phyloP scores from a whole-genome alignment of 768 basidiomycete genomes.

The Boletus patriciae region DNA sequence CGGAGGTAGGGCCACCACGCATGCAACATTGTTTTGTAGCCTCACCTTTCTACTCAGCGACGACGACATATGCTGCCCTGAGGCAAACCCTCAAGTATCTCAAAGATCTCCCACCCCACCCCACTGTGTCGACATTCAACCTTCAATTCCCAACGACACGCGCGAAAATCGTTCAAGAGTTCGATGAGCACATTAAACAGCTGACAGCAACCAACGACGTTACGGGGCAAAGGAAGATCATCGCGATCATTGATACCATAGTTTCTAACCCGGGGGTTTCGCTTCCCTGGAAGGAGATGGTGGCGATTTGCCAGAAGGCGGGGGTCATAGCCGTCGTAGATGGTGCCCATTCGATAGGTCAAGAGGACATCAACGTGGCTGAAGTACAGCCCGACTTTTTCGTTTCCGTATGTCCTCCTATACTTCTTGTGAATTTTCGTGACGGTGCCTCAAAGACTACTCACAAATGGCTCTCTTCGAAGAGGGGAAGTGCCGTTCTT shows the following conservation, averaged over 20 bases:
- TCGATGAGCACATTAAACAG: slow-evolving; percentile 39
- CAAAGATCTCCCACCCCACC: slow-evolving; percentile 54
- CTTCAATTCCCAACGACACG: slow-evolving; percentile 59
- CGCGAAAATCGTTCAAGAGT: slow-evolving; percentile 52
- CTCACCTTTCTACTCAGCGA: slow-evolving; percentile 37
- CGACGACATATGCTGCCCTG: slow-evolving; percentile 59
- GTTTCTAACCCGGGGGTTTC: slow-evolving; percentile 57
- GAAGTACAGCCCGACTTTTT: slow-evolving; percentile 69
- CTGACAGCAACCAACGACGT: slow-evolving; percentile 25
- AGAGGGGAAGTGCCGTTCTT: slow-evolving; percentile 65
- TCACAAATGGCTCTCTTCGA: slow-evolving; percentile 82
- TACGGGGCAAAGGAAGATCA: slow-evolving; percentile 44
- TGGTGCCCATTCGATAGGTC: slow-evolving; percentile 78
- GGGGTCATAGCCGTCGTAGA: slow-evolving; percentile 71
- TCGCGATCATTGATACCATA: slow-evolving; percentile 72
- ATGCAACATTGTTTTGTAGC: neutral
- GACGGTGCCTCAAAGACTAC: slow-evolving; percentile 52
- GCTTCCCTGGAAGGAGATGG: slow-evolving; percentile 73
- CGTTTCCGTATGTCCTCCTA: slow-evolving; percentile 54
- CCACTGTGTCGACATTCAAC: slow-evolving; percentile 47
- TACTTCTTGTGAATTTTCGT: neutral
- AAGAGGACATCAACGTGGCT: slow-evolving; percentile 62
- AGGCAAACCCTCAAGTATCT: slow-evolving; percentile 51
- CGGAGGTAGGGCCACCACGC: slow-evolving; percentile 29
- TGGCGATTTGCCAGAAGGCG: slow-evolving; percentile 60